Conservation (phyloP, 495 filamentous ascomycete species). For the Penicillium atrosanguineum region DNA sequence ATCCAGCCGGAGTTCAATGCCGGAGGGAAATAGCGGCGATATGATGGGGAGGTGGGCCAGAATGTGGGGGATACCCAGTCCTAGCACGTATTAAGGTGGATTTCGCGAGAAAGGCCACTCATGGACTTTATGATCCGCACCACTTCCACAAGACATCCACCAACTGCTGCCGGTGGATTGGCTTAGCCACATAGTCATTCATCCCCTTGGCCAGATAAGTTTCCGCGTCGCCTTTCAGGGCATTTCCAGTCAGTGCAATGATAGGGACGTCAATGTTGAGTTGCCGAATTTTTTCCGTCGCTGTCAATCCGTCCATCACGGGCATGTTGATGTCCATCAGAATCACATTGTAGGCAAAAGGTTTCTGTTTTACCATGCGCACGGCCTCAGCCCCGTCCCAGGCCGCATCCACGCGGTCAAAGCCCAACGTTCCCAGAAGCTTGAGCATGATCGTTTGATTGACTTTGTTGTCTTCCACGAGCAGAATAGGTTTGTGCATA, state of each 20-base stretch:
- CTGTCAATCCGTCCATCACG: conserved; percentile 63
- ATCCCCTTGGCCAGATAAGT: conserved; percentile 58
- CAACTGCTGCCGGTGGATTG: conserved; percentile 49
- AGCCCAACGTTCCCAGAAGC: conserved; percentile 52
- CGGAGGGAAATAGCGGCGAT: too few species aligned
- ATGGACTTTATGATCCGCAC: conserved; percentile 24
- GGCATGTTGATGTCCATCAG: conserved; percentile 73
- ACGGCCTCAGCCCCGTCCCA: conserved; percentile 59
- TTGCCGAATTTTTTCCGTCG: conserved; percentile 59
- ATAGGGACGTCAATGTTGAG: conserved; percentile 54
- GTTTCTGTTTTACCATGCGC: conserved; percentile 46
- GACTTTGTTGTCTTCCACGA: conserved; percentile 60
- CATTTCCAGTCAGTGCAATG: conserved; percentile 63
- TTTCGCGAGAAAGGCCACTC: too few species aligned
- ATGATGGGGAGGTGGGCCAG: too few species aligned
- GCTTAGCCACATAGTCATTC: conserved; percentile 63
- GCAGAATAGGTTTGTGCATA: conserved; percentile 48
- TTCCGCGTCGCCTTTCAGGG: conserved; percentile 58
- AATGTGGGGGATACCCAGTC: too few species aligned
- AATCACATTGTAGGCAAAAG: conserved; percentile 51
- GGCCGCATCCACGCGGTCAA: conserved; percentile 51
- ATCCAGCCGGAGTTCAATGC: too few species aligned
- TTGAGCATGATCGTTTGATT: conserved; percentile 64
- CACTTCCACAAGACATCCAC: conserved; percentile 36
- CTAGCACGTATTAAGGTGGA: too few species aligned